phyloP scores from a whole-genome alignment of 345 rosid species.

The Salix exigua region DNA sequence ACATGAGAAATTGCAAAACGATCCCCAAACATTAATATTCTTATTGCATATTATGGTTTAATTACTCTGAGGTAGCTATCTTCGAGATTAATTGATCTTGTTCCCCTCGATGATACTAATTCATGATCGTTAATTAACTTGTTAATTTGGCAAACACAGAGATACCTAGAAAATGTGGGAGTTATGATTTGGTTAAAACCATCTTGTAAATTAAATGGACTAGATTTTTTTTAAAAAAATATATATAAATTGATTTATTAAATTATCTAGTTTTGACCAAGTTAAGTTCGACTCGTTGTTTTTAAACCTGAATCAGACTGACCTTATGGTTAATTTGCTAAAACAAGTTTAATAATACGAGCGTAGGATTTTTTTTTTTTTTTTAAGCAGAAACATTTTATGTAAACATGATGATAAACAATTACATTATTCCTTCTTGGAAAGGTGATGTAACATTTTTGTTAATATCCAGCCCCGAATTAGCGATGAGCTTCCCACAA shows the following conservation, averaged over 20 bases:
- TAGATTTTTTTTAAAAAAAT: too few relatives aligned
- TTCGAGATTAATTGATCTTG: neutral
- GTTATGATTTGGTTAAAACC: neutral
- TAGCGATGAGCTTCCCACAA: neutral
- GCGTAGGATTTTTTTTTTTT: rapidly evolving
- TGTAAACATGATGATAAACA: neutral
- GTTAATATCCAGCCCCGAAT: neutral
- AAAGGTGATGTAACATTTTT: neutral
- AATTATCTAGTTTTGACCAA: too few relatives aligned
- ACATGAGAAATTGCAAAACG: neutral
- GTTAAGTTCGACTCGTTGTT: too few relatives aligned
- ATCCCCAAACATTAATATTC: neutral
- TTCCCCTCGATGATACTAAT: too few relatives aligned
- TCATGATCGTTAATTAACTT: too few relatives aligned
- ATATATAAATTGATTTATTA: too few relatives aligned
- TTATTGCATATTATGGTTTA: neutral
- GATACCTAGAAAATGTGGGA: neutral
- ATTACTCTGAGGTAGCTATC: neutral
- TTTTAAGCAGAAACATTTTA: neutral
- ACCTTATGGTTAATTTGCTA: too few relatives aligned
- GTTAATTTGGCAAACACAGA: neutral
- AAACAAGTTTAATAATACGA: too few relatives aligned
- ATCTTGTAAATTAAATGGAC: too few relatives aligned
- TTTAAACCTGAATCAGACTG: too few relatives aligned
- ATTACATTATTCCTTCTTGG: neutral